Conservation (phyloP, 305 asterid species). For the Euphrasia arctica region DNA sequence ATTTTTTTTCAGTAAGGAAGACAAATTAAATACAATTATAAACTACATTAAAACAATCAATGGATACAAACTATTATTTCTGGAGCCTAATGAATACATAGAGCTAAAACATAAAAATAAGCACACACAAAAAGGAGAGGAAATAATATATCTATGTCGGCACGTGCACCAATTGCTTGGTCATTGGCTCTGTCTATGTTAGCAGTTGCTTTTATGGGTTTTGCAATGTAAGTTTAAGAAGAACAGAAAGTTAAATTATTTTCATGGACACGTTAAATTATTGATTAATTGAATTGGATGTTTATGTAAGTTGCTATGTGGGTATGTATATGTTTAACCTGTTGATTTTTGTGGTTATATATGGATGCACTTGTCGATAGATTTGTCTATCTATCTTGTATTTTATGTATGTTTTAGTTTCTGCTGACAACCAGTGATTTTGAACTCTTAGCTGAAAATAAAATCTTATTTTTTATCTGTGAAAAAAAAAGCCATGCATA, state of each 20-base stretch:
- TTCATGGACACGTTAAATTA: neutral
- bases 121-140: too few relatives aligned
- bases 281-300: neutral
- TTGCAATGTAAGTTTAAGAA: neutral
- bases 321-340: neutral
- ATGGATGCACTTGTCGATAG: neutral
- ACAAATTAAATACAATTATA: too few relatives aligned
- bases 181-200: neutral
- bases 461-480: conserved; percentile 42
- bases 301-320: too few relatives aligned
- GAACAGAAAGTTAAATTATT: neutral
- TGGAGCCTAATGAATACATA: too few relatives aligned
- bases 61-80: too few relatives aligned
- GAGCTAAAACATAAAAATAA: too few relatives aligned
- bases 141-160: too few relatives aligned
- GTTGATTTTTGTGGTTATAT: neutral
- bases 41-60: too few relatives aligned
- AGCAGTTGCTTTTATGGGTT: conserved; percentile 10
- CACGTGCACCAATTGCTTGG: conserved; percentile 1
- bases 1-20: too few relatives aligned
- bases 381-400: conserved; percentile 14
- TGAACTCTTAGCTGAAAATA: conserved; percentile 29
- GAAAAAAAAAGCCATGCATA: conserved; percentile 94
- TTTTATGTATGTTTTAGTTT: conserved; percentile 18
- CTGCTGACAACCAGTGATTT: conserved; percentile 13